Evolutionary conservation across 305 asterid genomes (phyloP), one percentile per base, ranked within the genome.

Genomic region (Rubia balearica): DNA sequence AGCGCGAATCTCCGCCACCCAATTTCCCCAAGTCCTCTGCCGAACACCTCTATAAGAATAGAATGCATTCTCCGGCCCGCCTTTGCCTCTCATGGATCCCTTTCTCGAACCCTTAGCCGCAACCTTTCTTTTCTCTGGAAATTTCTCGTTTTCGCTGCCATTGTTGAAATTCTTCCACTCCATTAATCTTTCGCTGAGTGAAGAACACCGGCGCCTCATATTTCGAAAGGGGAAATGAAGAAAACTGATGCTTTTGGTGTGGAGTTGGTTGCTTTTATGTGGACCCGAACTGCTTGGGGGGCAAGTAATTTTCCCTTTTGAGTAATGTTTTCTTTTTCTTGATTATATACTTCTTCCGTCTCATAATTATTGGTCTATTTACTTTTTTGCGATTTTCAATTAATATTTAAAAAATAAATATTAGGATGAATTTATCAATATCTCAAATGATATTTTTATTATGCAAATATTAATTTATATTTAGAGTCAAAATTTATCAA

Each of bases 1-100:
- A 55, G 68, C 57, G 12, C 81, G 75, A 51, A 81, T 78, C 79
- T 81, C 81, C 0, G 85, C 83, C 42, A 81, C 83, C 85, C 85
- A 81, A 12, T 73, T 78, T 0, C 81, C 85, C 82, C 85, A 76
- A 48, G 56, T 78, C 71, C 85, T 76, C 78, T 75, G 85, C 63
- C 85, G 56, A 17, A 81, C 81, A 41, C 85, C 83, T 27, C 82
- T 71, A 56, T 62, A 81, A 21, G 5, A 27, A 36, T 51, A 75
- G 7, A 30, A 9, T n/a, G 69, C 66, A 61, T 81, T 81, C 45
- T 81, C 83, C 1, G 83, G 83, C 12, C 83, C 79, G 1, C 81
- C 85, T 76, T 78, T 81, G 27, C 83, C 83, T 22, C 1, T 33
- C 81, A 78, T 78, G 42, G 77, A 73, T n/a, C 79, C 80, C 75